Evolutionary conservation across 2,329 filamentous ascomycete species (phyloP), one percentile per base, ranked within the genome.

Genomic region (Pseudocercospora fijiensis): DNA sequence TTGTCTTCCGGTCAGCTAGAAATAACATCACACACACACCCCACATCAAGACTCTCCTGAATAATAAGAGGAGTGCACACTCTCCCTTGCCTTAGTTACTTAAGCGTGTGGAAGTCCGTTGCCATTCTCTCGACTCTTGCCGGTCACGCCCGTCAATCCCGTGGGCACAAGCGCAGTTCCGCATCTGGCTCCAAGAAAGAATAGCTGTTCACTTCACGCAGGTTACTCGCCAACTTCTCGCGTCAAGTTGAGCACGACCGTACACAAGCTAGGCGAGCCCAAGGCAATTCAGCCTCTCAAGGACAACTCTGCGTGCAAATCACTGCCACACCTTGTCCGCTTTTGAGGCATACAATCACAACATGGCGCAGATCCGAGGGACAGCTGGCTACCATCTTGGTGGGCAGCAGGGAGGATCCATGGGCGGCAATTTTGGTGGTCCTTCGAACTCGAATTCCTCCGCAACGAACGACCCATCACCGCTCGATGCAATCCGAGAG

Each of bases 401-500:
- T 74, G 85, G 88, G 77, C 86, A 88, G 74, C 88, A 87, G 75
- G 63, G 60, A 20, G 60, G 58, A 33, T 56, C 60, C 86, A 88
- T 68, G 65, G 69, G 64, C 57, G 60, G 63, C 60, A 70, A 62
- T 57, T 70, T 69, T 41, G 65, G 61, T 49, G 45, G 88, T 86
- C 68, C 83, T 64, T 83, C 81, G 73, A 80, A 78, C 70, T 85
- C 89, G 70, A 22, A 56, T 9, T 56, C 53, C n/a, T 56, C 37
- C 53, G 86, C 83, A 64, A 85, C 83, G 63, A 85, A 84, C 75
- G 88, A 92, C 73, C 85, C 89, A 56, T 91, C 87, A 78, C 88
- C 90, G 63, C 86, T 99, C 71, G 95, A 97, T 78, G 86, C 91
- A 73, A 92, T 99, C 76, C 86, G 95, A 69, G 87, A 92, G 78